Evolutionary conservation across 306 rosid genomes (phyloP), one percentile per base, ranked within the genome.

Genomic region (Fragaria nilgerrensis): DNA sequence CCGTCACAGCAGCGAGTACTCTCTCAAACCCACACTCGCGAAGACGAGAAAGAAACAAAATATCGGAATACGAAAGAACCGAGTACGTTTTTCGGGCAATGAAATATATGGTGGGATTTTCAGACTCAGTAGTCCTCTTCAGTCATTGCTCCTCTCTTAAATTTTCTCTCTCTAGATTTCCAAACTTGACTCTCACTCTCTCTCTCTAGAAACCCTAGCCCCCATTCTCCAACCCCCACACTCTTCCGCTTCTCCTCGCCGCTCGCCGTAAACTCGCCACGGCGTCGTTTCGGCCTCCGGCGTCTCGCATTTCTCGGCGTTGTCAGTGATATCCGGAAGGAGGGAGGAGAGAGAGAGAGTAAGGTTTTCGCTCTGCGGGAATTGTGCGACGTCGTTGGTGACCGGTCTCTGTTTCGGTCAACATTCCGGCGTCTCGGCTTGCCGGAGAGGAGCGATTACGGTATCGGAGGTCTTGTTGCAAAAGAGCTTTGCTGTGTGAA

Each of bases 171-270:
- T 73, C 68, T 52, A 3, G 5, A 49, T 32, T 19, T 15, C 53
- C 14, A 20, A 34, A 55, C 7, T 44, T 14, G 58, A 36, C n/a
- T 70, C 68, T 4, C 32, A 29, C 37, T 7, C 23, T 27, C 68
- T 73, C 77, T 56, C 39, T 56, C 53, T 53, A 20, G 6, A 25
- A 77, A 55, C 53, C 80, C 80, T 6, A n/a, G 41, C n/a, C 11
- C 41, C 47, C 68, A 34, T 14, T 49, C 27, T 67, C 44, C n/a
- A 36, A 0, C 2, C 17, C 62, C 20, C 52, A 20, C 29, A 74
- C 55, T 9, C 32, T 25, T 29, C 10, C 14, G 11, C 39, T 43
- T 36, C 55, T 8, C 44, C 2, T 41, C 44, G 10, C 43, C 36
- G 48, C 48, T 13, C 14, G 48, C 45, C 9, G n/a, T 12, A 36